These are phyloP conservation scores for Mucor ambiguus DNA, from an alignment of 371 early-diverging fungal species.

Conservation along the genomic window DNA sequence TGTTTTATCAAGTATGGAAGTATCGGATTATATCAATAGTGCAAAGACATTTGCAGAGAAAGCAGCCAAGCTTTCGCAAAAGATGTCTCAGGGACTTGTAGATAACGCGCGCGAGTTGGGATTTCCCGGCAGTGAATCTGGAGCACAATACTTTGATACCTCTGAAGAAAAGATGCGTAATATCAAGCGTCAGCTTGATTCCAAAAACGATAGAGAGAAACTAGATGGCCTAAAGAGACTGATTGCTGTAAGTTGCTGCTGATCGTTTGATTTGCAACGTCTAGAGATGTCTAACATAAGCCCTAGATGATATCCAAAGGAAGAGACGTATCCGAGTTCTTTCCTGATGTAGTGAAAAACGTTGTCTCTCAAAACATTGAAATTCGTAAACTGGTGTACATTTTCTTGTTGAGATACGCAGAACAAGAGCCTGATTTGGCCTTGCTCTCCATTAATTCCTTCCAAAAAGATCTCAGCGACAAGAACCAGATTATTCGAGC, in stretches of 20 bases:
- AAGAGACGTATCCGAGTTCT: conserved; percentile 89
- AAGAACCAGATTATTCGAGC: conserved; percentile 90
- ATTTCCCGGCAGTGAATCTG: conserved; percentile 61
- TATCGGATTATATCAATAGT: conserved; percentile 69
- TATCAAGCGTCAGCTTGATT: conserved; percentile 76
- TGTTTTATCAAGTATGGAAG: conserved; percentile 35
- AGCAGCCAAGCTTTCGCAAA: conserved; percentile 85
- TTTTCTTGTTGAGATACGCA: conserved; percentile 91
- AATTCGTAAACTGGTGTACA: conserved; percentile 93
- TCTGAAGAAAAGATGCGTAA: conserved; percentile 83
- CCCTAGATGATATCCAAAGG: conserved; percentile 88
- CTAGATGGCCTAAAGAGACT: conserved; percentile 89
- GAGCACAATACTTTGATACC: conserved; percentile 84
- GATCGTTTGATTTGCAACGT: background rate
- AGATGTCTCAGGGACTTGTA: conserved; percentile 82
- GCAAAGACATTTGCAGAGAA: conserved; percentile 80
- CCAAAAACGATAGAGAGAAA: conserved; percentile 89
- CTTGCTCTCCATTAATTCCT: conserved; percentile 93
- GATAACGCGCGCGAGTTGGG: conserved; percentile 89
- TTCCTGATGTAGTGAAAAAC: conserved; percentile 96
- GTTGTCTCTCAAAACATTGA: conserved; percentile 90
- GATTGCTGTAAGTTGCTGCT: conserved; percentile 70
- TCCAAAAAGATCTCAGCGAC: conserved; percentile 95
- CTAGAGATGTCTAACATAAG: background rate
- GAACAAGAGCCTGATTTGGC: conserved; percentile 92